Percentiles rank a stretch among this genome's conserved stretches.
These are phyloP conservation scores for Aquilaria sinensis DNA, from an alignment of 345 rosid species.

Conservation along the genomic window DNA sequence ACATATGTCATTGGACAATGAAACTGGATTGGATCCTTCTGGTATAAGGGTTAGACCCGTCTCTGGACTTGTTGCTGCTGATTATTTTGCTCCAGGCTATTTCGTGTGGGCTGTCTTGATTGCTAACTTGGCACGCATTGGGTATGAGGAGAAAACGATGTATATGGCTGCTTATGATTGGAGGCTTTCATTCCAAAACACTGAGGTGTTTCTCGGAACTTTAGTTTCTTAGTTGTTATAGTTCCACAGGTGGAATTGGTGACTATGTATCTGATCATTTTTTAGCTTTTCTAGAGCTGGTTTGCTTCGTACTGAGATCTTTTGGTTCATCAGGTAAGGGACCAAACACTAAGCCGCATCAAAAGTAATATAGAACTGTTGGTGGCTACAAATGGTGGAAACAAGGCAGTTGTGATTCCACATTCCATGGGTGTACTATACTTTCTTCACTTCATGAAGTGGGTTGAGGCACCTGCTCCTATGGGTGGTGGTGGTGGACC, in stretches of 20 bases:
- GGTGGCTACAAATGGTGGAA: constrained; percentile 80
- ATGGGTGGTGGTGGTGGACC: constrained; percentile 97
- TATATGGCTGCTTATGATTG: constrained; percentile 98
- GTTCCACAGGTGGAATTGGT: background rate
- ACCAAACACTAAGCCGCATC: constrained; percentile 74
- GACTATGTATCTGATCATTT: background rate
- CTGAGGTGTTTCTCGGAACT: constrained; percentile 49
- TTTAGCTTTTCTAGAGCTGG: constrained; percentile 3
- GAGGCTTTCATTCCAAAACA: constrained; percentile 93
- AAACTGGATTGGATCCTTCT: constrained; percentile 84
- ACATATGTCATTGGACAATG: constrained; percentile 92
- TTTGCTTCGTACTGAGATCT: constrained; percentile 10
- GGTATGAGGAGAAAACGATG: constrained; percentile 96
- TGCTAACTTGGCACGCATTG: constrained; percentile 89
- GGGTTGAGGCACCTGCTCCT: constrained; percentile 99
- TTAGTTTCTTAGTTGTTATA: constrained; percentile 3
- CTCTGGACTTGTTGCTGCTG: constrained; percentile 96
- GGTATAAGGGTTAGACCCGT: constrained; percentile 79
- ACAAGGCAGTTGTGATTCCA: constrained; percentile 83
- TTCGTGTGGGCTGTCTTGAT: constrained; percentile 98
- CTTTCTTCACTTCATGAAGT: constrained; percentile 94
- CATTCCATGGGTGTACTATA: constrained; percentile 98
- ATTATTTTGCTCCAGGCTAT: constrained; percentile 93
- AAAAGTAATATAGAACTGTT: constrained; percentile 78
- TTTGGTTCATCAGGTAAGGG: constrained; percentile 57